Evolutionary conservation across 768 basidiomycete genomes (phyloP), one percentile per base, ranked within the genome.

Genomic region (Russula vinacea): DNA sequence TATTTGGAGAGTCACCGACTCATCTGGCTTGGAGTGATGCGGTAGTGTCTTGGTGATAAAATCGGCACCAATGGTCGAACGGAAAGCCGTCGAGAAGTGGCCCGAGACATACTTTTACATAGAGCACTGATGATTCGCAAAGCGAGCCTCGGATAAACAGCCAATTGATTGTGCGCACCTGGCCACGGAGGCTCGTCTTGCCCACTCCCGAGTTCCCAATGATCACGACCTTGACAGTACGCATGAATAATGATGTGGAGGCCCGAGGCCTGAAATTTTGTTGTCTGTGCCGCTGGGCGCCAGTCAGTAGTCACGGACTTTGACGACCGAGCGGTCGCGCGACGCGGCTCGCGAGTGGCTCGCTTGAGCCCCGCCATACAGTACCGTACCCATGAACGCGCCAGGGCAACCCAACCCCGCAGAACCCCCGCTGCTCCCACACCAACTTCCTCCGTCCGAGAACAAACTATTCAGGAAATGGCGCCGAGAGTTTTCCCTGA

Each of bases 31-130:
- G 5, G 70, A 79, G 49, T 86, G 83, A 70, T 90, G 84, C 0
- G 85, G 83, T 13, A 93, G 70, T 0, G 83, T 84, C 73, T 92
- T 92, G 0, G 85, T 81, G 56, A 92, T 89, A 62, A 94, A 94
- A 75, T 94, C 92, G n/a, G 88, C 85, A 22, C 92, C 92, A 47
- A 95, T 93, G 3, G 92, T 94, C 1, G 92, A 88, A 54, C 89
- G 79, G 73, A 94, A 94, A 11, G 85, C 84, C 3, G 81, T 83
- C 5, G 88, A 85, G 74, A 93, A 94, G 14, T 81, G 82, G 32
- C 86, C 84, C 11, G 88, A 85, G 68, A 92, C 85, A 72, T 89
- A 94, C 85, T 92, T 68, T n/a, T n/a, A n/a, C n/a, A n/a, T 33
- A 44, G 37, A 0, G 19, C n/a, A n/a, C 11, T 19, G 17, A n/a